These are phyloP conservation scores for Cotoneaster glaucophyllus DNA, from an alignment of 306 rosid species.

Conservation along the genomic window DNA sequence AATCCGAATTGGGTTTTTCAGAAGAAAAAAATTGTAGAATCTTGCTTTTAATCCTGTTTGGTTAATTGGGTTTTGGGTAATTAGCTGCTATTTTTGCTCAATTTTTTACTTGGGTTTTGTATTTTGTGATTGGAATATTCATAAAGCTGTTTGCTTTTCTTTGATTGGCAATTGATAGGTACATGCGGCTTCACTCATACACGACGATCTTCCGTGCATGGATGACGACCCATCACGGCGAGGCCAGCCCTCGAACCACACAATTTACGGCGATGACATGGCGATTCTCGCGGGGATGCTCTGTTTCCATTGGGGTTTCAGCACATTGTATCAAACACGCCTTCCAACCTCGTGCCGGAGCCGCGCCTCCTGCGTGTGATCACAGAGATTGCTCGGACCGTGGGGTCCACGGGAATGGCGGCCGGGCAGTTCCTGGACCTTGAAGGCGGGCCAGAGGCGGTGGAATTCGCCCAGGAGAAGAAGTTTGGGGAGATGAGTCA, in stretches of 20 bases:
- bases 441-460: conserved; percentile 57
- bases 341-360: conserved; percentile 66
- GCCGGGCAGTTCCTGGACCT: conserved; percentile 95
- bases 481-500: conserved; percentile 93
- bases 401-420: conserved; percentile 95
- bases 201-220: conserved; percentile 95
- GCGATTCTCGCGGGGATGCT: conserved; percentile 93
- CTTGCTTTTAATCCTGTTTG: not conserved
- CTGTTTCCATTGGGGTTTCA: conserved; percentile 86
- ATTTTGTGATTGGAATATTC: not conserved
- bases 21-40: not conserved
- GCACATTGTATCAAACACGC: conserved; percentile 86
- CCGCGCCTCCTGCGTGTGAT: conserved; percentile 64
- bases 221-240: conserved; percentile 80
- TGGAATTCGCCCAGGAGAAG: conserved; percentile 78
- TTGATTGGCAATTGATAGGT: conserved; percentile 44
- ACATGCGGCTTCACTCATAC: conserved; percentile 89
- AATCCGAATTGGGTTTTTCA: not conserved
- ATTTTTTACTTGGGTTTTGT: not conserved
- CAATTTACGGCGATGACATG: conserved; percentile 78
- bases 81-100: not conserved
- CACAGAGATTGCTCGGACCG: conserved; percentile 76
- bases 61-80: not conserved
- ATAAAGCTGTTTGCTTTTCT: not conserved
- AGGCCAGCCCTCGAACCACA: conserved; percentile 87